These are phyloP conservation scores for Spergularia azorica DNA, from an alignment of 179 eudicot genomes.

Conservation along the genomic window DNA sequence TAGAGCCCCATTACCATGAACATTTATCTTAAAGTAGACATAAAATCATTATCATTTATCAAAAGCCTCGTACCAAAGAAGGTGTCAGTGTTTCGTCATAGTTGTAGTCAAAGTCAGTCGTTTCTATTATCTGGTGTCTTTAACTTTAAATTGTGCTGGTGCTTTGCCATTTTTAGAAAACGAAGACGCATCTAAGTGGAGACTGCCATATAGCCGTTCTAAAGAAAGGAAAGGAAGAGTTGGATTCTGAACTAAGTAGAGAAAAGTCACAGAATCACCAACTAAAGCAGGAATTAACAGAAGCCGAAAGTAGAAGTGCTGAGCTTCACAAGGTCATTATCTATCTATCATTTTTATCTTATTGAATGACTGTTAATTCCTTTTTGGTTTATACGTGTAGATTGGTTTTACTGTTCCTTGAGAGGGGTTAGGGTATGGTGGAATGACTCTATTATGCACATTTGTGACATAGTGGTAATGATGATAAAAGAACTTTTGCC, in stretches of 20 bases:
- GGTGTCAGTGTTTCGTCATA: not conserved
- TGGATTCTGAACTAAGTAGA: conserved; percentile 60
- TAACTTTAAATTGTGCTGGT: conserved; percentile 7
- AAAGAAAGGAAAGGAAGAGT: conserved; percentile 72
- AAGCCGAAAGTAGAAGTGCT: conserved; percentile 72
- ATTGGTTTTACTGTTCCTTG: not conserved
- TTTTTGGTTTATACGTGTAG: not conserved
- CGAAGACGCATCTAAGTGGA: conserved; percentile 44
- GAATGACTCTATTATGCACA: not conserved
- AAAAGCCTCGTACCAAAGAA: not conserved
- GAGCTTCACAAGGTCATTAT: conserved; percentile 79
- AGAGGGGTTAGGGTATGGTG: not conserved
- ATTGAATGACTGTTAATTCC: not conserved
- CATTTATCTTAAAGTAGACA: not conserved
- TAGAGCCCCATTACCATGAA: not conserved
- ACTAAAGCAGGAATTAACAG: conserved; percentile 81
- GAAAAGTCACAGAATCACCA: conserved; percentile 69
- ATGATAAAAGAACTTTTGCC: not conserved
- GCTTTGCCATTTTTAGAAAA: conserved; percentile 46
- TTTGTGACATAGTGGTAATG: not conserved
- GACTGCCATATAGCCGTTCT: conserved; percentile 54
- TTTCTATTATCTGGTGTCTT: conserved; percentile 1
- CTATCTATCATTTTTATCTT: conserved; percentile 3
- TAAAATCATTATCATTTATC: not conserved
- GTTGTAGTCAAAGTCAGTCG: not conserved